Conservation (phyloP, 2,329 filamentous ascomycete genomes). For the Aureobasidium sp. region DNA sequence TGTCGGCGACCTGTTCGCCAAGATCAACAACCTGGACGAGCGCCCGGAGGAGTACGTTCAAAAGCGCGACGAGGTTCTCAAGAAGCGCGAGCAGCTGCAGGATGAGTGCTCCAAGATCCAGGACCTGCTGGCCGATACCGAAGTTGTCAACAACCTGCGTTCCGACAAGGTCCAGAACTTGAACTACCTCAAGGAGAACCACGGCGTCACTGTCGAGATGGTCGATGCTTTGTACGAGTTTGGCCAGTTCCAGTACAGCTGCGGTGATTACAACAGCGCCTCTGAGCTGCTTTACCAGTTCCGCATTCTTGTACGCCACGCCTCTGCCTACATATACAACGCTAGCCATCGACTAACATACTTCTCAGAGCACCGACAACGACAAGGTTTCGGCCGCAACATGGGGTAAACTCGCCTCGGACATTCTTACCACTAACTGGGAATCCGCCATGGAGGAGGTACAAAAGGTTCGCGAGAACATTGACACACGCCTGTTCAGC, state of each 20-base stretch:
- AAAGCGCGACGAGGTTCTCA: conserved; percentile 82
- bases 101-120: conserved; percentile 84
- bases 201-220: conserved; percentile 91
- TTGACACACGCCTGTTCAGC: conserved; percentile 92
- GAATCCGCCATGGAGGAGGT: conserved; percentile 87
- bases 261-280: conserved; percentile 83
- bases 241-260: conserved; percentile 96
- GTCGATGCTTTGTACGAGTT: conserved; percentile 93
- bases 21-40: conserved; percentile 72
- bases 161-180: conserved; percentile 99
- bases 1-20: conserved; percentile 82
- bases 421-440: conserved; percentile 94
- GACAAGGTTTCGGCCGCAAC: conserved; percentile 94
- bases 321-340: neutral
- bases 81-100: conserved; percentile 73
- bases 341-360: conserved; percentile 1
- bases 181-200: conserved; percentile 94
- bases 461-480: conserved; percentile 80
- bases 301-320: conserved; percentile 60
- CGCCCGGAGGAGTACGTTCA: conserved; percentile 77
- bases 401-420: conserved; percentile 95
- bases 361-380: conserved; percentile 71
- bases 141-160: conserved; percentile 81
- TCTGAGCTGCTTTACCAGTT: conserved; percentile 95
- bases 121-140: conserved; percentile 76